phyloP scores from a whole-genome alignment of 2,329 filamentous ascomycete species.

The Sporothrix brunneoviolacea region DNA sequence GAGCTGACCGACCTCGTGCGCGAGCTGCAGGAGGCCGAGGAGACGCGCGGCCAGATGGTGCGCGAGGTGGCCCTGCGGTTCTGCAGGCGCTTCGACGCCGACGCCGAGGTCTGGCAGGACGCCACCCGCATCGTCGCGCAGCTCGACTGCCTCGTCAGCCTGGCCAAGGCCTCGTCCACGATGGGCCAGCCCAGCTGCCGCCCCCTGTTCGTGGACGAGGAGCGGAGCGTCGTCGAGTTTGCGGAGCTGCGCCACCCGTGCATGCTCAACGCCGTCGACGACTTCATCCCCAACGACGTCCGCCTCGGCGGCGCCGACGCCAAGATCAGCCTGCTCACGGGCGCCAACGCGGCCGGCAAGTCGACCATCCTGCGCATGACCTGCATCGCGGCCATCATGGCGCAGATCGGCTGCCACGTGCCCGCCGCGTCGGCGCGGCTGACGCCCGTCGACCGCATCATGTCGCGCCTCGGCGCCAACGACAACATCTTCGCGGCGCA shows the following conservation, averaged over 20 bases:
- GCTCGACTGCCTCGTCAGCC: constrained; percentile 87
- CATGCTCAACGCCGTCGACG: constrained; percentile 79
- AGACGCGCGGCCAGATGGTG: constrained; percentile 84
- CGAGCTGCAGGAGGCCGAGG: constrained; percentile 85
- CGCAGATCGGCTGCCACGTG: constrained; percentile 89
- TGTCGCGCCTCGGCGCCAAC: constrained; percentile 94
- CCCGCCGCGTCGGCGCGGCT: constrained; percentile 75
- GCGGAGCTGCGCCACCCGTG: constrained; percentile 90
- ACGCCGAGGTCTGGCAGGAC: constrained; percentile 78
- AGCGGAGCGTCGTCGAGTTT: constrained; percentile 85
- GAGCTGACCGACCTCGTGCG: constrained; percentile 78
- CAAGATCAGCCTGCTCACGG: constrained; percentile 87
- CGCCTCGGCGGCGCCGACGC: constrained; percentile 71
- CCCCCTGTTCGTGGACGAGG: constrained; percentile 77
- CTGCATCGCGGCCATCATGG: constrained; percentile 94
- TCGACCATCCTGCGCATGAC: constrained; percentile 96
- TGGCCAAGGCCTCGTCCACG: constrained; percentile 79
- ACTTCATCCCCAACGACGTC: constrained; percentile 96
- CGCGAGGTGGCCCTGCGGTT: constrained; percentile 80
- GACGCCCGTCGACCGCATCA: constrained; percentile 92
- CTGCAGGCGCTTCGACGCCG: constrained; percentile 78
- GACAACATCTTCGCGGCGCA: constrained; percentile 99
- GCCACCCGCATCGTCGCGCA: constrained; percentile 88
- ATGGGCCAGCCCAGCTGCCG: constrained; percentile 84
- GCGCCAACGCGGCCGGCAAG: constrained; percentile 95